A percentile compares a stretch with the other conserved stretches of the same genome.
phyloP scores from a whole-genome alignment of 768 basidiomycete genomes.

The Pleurotus citrinopileatus region DNA sequence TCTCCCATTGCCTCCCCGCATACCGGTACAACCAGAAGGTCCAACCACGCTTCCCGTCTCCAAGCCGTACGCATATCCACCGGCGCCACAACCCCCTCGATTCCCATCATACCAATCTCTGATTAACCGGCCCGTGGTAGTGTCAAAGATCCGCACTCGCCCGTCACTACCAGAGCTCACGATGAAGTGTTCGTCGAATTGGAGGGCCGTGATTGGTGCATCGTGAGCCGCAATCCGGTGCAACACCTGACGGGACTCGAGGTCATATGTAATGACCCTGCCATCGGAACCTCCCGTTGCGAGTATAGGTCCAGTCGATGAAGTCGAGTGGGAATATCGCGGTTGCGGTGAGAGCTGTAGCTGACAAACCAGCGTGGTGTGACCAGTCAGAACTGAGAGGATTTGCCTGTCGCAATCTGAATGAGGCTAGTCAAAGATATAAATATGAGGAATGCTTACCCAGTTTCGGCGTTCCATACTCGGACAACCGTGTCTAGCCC shows the following conservation, averaged over 20 bases:
- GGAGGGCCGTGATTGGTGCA: conserved; percentile 81
- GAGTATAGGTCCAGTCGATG: conserved; percentile 50
- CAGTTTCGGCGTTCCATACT: conserved; percentile 84
- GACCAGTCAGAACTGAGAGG: conserved; percentile 82
- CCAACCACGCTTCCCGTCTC: conserved; percentile 12
- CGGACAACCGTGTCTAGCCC: conserved; percentile 93
- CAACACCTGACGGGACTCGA: conserved; percentile 36
- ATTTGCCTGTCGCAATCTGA: not conserved
- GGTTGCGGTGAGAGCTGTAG: conserved; percentile 27
- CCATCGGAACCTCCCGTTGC: conserved; percentile 90
- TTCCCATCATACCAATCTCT: conserved; percentile 7
- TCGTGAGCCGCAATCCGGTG: conserved; percentile 87
- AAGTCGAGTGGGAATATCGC: too few relatives aligned
- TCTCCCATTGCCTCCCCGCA: conserved; percentile 71
- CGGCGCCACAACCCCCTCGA: not conserved
- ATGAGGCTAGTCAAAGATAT: not conserved
- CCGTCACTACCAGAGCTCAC: conserved; percentile 88
- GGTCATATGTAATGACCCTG: conserved; percentile 48
- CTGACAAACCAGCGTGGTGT: conserved; percentile 91
- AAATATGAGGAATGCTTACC: conserved; percentile 45
- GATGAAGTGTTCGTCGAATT: conserved; percentile 80
- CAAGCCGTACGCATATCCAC: not conserved
- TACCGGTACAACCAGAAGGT: conserved; percentile 18
- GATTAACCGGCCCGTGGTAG: conserved; percentile 47
- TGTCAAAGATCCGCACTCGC: conserved; percentile 72